Conservation (phyloP, 805 yeast genomes). For the Wickerhamiella musiphila region DNA sequence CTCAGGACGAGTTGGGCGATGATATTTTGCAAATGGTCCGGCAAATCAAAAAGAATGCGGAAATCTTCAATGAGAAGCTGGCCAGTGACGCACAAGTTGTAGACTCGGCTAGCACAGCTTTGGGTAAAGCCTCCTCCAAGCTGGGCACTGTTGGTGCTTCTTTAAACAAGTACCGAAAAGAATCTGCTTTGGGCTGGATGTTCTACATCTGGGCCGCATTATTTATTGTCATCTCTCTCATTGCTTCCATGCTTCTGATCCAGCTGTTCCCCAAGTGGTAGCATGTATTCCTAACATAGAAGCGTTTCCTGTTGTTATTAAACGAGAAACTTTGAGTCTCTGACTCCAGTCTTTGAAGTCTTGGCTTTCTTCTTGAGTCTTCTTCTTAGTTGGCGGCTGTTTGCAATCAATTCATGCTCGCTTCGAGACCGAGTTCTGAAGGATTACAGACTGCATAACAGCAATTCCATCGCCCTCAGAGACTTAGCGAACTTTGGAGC, state of each 20-base stretch:
- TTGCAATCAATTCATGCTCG: too few species aligned
- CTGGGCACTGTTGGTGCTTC: slow-evolving; percentile 23
- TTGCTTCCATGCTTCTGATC: slow-evolving; percentile 22
- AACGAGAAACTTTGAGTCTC: not conserved
- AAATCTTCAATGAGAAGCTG: slow-evolving; percentile 26
- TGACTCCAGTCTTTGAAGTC: too few species aligned
- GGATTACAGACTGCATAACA: too few species aligned
- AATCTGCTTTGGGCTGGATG: slow-evolving; percentile 25
- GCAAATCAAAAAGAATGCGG: slow-evolving; percentile 31
- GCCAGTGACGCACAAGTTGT: slow-evolving; percentile 22
- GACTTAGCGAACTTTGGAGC: too few species aligned
- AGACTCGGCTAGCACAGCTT: slow-evolving; percentile 20
- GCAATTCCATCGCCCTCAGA: too few species aligned
- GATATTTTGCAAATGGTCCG: slow-evolving; percentile 34
- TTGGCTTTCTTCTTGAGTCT: too few species aligned
- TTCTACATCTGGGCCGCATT: slow-evolving; percentile 23
- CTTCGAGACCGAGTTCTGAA: too few species aligned
- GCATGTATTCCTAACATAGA: not conserved
- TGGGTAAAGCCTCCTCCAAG: slow-evolving; percentile 20
- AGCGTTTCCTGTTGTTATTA: not conserved
- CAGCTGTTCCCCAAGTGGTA: slow-evolving; percentile 24
- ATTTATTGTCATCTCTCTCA: slow-evolving; percentile 20
- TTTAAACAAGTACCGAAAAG: slow-evolving; percentile 19
- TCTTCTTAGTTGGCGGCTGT: too few species aligned
- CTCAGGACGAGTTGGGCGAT: slow-evolving; percentile 31